These are phyloP conservation scores for Suillus subluteus DNA, from an alignment of 768 basidiomycete genomes.

Conservation along the genomic window DNA sequence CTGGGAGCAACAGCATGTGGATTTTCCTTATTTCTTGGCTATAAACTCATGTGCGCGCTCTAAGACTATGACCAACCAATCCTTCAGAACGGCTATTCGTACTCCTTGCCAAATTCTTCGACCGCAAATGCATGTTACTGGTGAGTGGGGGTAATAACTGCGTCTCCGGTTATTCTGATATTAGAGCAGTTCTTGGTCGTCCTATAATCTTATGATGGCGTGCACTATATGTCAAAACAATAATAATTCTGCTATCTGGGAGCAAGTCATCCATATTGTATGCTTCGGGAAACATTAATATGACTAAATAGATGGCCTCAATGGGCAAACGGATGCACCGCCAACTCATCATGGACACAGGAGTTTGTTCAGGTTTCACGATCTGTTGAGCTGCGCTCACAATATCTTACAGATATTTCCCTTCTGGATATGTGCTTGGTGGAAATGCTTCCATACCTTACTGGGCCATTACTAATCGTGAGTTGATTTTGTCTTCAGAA, in stretches of 20 bases:
- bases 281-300: background rate
- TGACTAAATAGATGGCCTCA: constrained; percentile 25
- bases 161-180: background rate
- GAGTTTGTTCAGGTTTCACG: constrained; percentile 1
- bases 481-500: constrained; percentile 21
- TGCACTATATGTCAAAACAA: constrained; percentile 51
- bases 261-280: constrained; percentile 32
- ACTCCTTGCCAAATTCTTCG: constrained; percentile 26
- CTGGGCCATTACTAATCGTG: constrained; percentile 54
- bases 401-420: constrained; percentile 38
- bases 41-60: constrained; percentile 1
- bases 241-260: constrained; percentile 17
- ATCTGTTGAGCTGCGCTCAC: background rate
- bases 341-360: background rate
- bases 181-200: constrained; percentile 52
- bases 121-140: constrained; percentile 33
- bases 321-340: constrained; percentile 5
- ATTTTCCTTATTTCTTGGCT: background rate
- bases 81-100: constrained; percentile 20
- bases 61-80: constrained; percentile 31
- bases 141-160: constrained; percentile 16
- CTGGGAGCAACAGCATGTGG: constrained; percentile 25
- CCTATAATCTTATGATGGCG: constrained; percentile 57
- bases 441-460: constrained; percentile 43
- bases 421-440: constrained; percentile 38